Evolutionary conservation across 768 basidiomycete genomes (phyloP).

Genomic region (Mycena venus): DNA sequence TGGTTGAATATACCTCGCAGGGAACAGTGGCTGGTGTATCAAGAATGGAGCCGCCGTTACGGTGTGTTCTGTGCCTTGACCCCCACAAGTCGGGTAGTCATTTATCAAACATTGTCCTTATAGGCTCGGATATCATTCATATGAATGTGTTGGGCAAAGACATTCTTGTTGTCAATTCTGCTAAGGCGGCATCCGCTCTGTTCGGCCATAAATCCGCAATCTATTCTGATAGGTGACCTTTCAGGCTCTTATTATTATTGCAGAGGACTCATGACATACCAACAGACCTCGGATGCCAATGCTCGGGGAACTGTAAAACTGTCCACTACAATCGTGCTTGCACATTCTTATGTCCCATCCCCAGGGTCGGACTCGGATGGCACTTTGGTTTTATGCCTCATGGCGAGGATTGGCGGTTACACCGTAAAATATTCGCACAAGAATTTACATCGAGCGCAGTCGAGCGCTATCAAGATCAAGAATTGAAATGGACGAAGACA

Average conservation of each 20-base stretch:
- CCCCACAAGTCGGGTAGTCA: neutral
- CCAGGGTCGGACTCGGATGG: slow-evolving; percentile 37
- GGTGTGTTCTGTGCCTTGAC: slow-evolving; percentile 31
- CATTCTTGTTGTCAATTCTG: slow-evolving; percentile 35
- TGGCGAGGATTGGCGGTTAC: slow-evolving; percentile 33
- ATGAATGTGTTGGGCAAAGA: slow-evolving; percentile 34
- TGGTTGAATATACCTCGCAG: slow-evolving; percentile 51
- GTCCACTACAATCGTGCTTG: neutral
- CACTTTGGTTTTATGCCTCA: slow-evolving; percentile 38
- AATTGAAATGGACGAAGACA: slow-evolving; percentile 31
- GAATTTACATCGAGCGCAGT: slow-evolving; percentile 26
- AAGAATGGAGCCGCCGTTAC: slow-evolving; percentile 52
- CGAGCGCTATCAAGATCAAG: slow-evolving; percentile 10
- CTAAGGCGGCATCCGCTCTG: slow-evolving; percentile 30
- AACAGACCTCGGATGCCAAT: slow-evolving; percentile 36
- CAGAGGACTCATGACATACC: neutral
- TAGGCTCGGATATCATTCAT: slow-evolving; percentile 36
- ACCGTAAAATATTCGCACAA: slow-evolving; percentile 33
- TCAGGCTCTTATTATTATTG: neutral
- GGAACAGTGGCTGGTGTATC: slow-evolving; percentile 53
- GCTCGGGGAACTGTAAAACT: slow-evolving; percentile 34
- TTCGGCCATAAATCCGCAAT: slow-evolving; percentile 34
- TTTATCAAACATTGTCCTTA: neutral
- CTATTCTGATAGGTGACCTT: slow-evolving; percentile 34
- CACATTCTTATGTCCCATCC: neutral